These are phyloP conservation scores for Pythium monospermum DNA, from an alignment of 352 stramenopile genomes.

Conservation along the genomic window DNA sequence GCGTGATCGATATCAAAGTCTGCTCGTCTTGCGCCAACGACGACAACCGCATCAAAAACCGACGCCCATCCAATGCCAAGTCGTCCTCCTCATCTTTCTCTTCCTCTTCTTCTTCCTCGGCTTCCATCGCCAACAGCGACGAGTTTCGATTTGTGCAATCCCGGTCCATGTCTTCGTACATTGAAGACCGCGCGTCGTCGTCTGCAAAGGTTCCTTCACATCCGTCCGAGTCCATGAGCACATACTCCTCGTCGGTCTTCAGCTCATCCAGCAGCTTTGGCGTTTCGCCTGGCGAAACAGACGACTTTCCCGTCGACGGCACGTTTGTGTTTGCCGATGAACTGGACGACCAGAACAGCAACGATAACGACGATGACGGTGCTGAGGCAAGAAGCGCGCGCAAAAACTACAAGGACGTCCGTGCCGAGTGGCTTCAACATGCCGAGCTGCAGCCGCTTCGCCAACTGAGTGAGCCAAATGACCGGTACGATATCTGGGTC, in stretches of 20 bases:
- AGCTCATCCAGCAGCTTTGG: conserved; percentile 15
- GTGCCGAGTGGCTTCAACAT: conserved; percentile 12
- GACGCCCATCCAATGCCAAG: conserved; percentile 3
- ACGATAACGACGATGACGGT: neutral
- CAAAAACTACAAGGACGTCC: conserved; percentile 7
- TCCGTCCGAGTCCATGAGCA: conserved; percentile 9
- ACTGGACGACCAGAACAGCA: neutral
- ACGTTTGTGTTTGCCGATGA: conserved; percentile 1
- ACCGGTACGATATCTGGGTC: conserved; percentile 13
- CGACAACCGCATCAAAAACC: conserved; percentile 5
- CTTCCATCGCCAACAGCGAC: too few relatives aligned
- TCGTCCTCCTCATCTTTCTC: neutral
- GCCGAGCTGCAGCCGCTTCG: conserved; percentile 14
- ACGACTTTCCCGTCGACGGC: too few relatives aligned
- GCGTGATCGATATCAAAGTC: conserved; percentile 20
- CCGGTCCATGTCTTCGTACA: conserved; percentile 2
- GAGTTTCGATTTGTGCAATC: too few relatives aligned
- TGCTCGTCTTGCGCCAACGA: conserved; percentile 20
- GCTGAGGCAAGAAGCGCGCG: neutral
- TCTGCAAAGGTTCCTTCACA: conserved; percentile 11
- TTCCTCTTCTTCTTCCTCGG: too few relatives aligned
- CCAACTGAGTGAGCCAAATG: conserved; percentile 6
- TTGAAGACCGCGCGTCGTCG: conserved; percentile 8
- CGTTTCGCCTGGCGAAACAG: too few relatives aligned
- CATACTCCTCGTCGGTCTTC: conserved; percentile 20